These are phyloP conservation scores for Fusarium sp. DNA, from an alignment of 2,329 filamentous ascomycete genomes.

Conservation along the genomic window DNA sequence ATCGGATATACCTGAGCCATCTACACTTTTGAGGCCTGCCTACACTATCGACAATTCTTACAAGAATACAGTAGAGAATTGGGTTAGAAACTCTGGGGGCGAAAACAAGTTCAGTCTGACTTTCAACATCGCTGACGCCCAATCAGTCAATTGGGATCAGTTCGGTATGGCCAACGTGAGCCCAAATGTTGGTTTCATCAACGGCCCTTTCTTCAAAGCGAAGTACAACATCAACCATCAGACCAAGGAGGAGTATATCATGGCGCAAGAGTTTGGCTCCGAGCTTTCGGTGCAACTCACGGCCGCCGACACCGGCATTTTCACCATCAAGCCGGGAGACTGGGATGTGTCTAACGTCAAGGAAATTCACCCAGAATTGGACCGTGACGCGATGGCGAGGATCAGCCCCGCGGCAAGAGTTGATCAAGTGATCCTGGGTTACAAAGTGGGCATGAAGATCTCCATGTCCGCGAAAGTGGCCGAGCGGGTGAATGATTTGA, in stretches of 20 bases:
- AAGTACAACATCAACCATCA: rapidly evolving
- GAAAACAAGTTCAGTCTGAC: neutral
- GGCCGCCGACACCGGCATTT: neutral
- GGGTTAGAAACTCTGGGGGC: rapidly evolving
- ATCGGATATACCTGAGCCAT: neutral
- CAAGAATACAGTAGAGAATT: neutral
- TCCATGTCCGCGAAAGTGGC: rapidly evolving
- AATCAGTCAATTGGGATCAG: neutral
- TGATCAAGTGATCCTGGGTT: neutral
- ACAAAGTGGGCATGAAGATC: neutral
- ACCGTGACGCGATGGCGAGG: rapidly evolving
- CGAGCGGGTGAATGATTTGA: no score
- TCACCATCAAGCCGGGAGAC: neutral
- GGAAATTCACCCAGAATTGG: rapidly evolving
- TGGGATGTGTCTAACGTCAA: neutral
- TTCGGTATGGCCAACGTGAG: neutral
- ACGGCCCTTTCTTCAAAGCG: neutral
- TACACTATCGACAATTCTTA: neutral
- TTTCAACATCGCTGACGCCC: neutral
- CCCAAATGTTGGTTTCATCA: neutral
- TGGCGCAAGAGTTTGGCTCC: neutral
- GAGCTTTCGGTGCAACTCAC: neutral
- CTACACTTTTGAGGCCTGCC: rapidly evolving
- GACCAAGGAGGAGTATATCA: neutral
- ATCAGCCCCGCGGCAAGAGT: neutral